Base-by-base conservation (phyloP, 805 yeast genomes). In the Torulaspora franciscae region DNA sequence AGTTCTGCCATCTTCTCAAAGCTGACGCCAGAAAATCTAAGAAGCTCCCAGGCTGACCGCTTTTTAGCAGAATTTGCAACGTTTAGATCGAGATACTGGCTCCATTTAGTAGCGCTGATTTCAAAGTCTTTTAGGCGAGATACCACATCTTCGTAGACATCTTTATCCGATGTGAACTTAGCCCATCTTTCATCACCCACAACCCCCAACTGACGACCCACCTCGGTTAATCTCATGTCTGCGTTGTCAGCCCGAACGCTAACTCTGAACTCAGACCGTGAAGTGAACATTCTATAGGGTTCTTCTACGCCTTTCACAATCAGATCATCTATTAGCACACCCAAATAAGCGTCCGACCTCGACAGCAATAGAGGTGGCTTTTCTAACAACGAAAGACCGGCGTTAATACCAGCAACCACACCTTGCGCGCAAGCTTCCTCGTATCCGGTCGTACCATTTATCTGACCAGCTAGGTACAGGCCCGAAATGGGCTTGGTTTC, bases 371-470 rank as follows among this genome's bases (percentile, higher is more conserved):
- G 64, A 1, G 77, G 76, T 1, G 65, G 66, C 7, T 61, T 60
- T 26, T 56, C 58, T 9, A 65, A 60, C 0, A 80, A 56, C 1
- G 58, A 40, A 22, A 88, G 68, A 0, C 96, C 96, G 0, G 99
- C 97, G 64, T 93, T 93, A 32, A 90, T 82, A 7, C 99, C 99
- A 1, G 99, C 99, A 36, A 93, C 68, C 43, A 88, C 74, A 1
- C 99, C 99, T 59, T 93, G 99, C 0, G 98, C 85, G 2, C 96
- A 96, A 0, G 99, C 99, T 62, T 93, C 99, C 68, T 93, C 99
- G 57, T 93, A 93, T 0, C 99, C 99, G 0, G 99, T 93, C 0
- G 99, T 93, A 27, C 99, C 99, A 60, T 93, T 93, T 33, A 93
- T 93, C 64, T 93, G 99, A 1, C 99, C 99, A 0, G 99, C 99